A percentile compares a stretch with the other conserved stretches of the same genome.
These are phyloP conservation scores for Fusarium coicis DNA, from an alignment of 2,329 filamentous ascomycete species.

Conservation along the genomic window DNA sequence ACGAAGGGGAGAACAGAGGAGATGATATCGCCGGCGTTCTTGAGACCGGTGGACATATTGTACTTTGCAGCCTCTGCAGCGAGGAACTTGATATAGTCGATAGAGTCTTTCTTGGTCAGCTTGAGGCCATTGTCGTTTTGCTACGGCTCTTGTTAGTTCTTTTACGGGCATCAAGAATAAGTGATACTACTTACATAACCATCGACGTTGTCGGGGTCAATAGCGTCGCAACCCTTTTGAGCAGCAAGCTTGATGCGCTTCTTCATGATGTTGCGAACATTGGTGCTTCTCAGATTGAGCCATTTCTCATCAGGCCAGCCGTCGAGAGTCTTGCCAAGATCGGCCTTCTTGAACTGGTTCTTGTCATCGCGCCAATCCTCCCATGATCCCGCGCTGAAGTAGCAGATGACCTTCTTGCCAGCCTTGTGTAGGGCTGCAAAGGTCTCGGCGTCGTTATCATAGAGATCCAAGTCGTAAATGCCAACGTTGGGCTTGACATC, in stretches of 20 bases:
- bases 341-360: slow-evolving; percentile 61
- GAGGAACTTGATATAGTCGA: slow-evolving; percentile 70
- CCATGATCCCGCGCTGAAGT: slow-evolving; percentile 78
- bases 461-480: slow-evolving; percentile 63
- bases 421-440: slow-evolving; percentile 67
- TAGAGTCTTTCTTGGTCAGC: slow-evolving; percentile 66
- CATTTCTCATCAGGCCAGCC: slow-evolving; percentile 76
- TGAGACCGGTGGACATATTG: slow-evolving; percentile 72
- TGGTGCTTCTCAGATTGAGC: slow-evolving; percentile 67
- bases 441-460: slow-evolving; percentile 58
- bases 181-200: slow-evolving; percentile 60
- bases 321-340: slow-evolving; percentile 67
- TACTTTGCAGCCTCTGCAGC: slow-evolving; percentile 62
- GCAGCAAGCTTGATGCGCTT: slow-evolving; percentile 67
- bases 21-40: slow-evolving; percentile 74
- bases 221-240: slow-evolving; percentile 72
- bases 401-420: slow-evolving; percentile 75
- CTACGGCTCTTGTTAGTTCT: slow-evolving; percentile 31
- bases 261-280: slow-evolving; percentile 73
- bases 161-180: not conserved
- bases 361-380: slow-evolving; percentile 72
- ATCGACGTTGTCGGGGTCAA: slow-evolving; percentile 79
- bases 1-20: slow-evolving; percentile 58
- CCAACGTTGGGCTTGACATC: slow-evolving; percentile 57
- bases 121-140: slow-evolving; percentile 71